phyloP scores from a whole-genome alignment of 2,329 filamentous ascomycete genomes.

The Neurospora sp. region DNA sequence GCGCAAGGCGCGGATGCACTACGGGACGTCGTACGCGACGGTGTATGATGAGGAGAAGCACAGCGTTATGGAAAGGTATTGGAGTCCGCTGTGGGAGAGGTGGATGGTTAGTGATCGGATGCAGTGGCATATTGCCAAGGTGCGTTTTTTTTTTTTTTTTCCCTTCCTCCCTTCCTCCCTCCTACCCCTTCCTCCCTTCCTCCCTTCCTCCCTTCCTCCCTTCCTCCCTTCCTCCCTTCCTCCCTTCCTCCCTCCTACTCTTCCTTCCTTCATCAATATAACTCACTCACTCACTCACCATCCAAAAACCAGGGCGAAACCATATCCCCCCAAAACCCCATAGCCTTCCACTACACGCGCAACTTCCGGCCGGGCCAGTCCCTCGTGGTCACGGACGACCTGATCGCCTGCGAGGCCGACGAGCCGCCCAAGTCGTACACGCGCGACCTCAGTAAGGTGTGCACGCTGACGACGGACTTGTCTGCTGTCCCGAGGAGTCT shows the following conservation, averaged over 20 bases:
- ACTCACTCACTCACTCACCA: neutral
- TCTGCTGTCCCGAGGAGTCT: slow-evolving; percentile 63
- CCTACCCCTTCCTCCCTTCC: no score
- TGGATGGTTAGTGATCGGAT: slow-evolving; percentile 80
- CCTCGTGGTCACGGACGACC: slow-evolving; percentile 67
- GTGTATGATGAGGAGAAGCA: slow-evolving; percentile 71
- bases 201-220: neutral
- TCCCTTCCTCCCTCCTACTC: neutral
- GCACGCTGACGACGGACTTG: slow-evolving; percentile 71
- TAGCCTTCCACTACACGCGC: slow-evolving; percentile 77
- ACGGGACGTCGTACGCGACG: slow-evolving; percentile 73
- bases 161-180: no score
- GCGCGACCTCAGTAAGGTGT: slow-evolving; percentile 59
- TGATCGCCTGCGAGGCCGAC: slow-evolving; percentile 67
- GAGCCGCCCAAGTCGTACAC: slow-evolving; percentile 51
- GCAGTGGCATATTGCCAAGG: slow-evolving; percentile 80
- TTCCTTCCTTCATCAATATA: neutral
- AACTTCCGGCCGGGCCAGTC: slow-evolving; percentile 75
- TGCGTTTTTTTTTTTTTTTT: slow-evolving; percentile 24
- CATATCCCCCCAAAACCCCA: slow-evolving; percentile 62
- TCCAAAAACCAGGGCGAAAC: slow-evolving; percentile 50
- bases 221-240: no score
- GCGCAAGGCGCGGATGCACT: slow-evolving; percentile 64
- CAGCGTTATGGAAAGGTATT: slow-evolving; percentile 63
- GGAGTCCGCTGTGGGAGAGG: slow-evolving; percentile 69